Percentiles rank a stretch among this genome's conserved stretches.
Conservation (phyloP, 169 alveolate genomes). For the Plasmodium chabaudi region DNA sequence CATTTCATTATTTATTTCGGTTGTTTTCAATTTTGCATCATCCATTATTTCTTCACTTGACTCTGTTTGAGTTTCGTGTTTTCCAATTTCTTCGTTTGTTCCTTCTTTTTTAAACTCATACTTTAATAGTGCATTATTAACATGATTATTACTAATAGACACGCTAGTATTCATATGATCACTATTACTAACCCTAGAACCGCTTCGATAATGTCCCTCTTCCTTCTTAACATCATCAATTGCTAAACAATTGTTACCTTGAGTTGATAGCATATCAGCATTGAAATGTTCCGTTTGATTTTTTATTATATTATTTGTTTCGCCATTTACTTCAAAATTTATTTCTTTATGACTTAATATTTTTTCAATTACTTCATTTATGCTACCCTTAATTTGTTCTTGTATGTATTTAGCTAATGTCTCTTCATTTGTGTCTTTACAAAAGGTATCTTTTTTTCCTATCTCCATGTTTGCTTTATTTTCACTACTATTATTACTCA, state of each 20-base stretch:
- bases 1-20: neutral
- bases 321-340: neutral
- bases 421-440: neutral
- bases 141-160: neutral
- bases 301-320: neutral
- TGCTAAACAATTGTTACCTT: neutral
- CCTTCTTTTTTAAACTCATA: no score
- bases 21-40: neutral
- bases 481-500: neutral
- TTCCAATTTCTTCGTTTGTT: no score
- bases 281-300: no score
- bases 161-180: neutral
- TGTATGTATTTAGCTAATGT: constrained; percentile 5
- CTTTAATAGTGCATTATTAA: no score
- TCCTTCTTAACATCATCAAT: neutral
- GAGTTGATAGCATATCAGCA: neutral
- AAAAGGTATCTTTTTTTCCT: neutral
- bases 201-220: neutral
- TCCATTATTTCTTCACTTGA: neutral
- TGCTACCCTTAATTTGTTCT: constrained; percentile 38
- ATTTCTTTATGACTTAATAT: constrained; percentile 5
- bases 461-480: neutral
- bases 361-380: constrained; percentile 39
- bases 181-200: neutral
- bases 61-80: neutral